Base-by-base conservation (phyloP, 768 basidiomycete genomes). In the Termitomyces sp. region DNA sequence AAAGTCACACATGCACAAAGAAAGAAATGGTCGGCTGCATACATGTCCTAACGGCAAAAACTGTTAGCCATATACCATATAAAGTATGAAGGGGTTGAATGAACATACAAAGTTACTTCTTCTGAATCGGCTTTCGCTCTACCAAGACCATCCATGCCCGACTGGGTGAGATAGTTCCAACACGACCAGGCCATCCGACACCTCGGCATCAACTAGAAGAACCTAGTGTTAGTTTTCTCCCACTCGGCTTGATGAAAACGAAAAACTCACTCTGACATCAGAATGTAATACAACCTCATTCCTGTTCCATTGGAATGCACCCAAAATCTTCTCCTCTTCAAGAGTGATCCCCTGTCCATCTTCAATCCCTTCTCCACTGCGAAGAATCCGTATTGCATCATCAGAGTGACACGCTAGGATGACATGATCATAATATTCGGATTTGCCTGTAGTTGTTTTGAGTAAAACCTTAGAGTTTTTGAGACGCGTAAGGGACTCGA, bases 361-460 rank as follows among this genome's bases (percentile, higher is more conserved):
- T 36, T 58, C 56, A 11, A 61, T 52, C 6, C 58, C 63, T 36
- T 76, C 75, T 1, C 87, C 88, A 0, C 72, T 72, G 20, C 75
- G 71, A 4, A 86, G 71, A 11, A 86, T 81, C 3, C 67, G 60
- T 15, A 90, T 72, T 0, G 83, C 80, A 1, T 82, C 79, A 65
- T 91, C 85, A 1, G 88, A 87, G 69, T 91, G 89, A 59, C 82
- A 87, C 2, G 89, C 87, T 33, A 92, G 67, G 45, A 91, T 86
- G 50, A 92, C 86, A 68, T 85, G 84, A 68, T 91, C 88, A 67
- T 83, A 91, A 2, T 65, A 63, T 30, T 77, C 70, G 22, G 69
- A 71, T 31, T 73, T 68, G 0, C 84, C 87, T 7, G 68, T 67
- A 4, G 70, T 71, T 0, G 86, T 85, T 5, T 71, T 78, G 7